These are phyloP conservation scores for Cyberlindnera samutprakarnensis DNA, from an alignment of 805 yeast species.

Conservation along the genomic window DNA sequence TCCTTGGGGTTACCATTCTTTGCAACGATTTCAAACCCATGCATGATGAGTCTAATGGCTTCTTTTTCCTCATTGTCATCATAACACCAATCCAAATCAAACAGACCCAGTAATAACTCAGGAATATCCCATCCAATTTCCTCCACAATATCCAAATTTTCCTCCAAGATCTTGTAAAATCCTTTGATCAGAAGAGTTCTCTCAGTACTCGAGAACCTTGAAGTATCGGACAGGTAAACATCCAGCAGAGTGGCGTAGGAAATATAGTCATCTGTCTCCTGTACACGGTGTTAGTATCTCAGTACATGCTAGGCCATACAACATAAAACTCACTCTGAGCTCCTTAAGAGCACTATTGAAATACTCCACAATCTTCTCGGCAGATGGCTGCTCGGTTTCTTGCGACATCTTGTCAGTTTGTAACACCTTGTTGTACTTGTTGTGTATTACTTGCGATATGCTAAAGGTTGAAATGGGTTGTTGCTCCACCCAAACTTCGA, in stretches of 20 bases:
- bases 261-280: constrained; percentile 51
- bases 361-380: constrained; percentile 6
- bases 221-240: constrained; percentile 44
- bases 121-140: constrained; percentile 95
- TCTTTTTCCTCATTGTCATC: constrained; percentile 28
- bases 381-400: constrained; percentile 10
- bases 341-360: constrained; percentile 11
- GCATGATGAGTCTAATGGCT: constrained; percentile 25
- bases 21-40: constrained; percentile 57
- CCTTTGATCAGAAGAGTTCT: constrained; percentile 39
- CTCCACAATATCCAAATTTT: constrained; percentile 41
- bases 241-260: constrained; percentile 72
- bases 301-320: too few relatives aligned
- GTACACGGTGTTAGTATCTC: constrained; percentile 5
- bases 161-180: constrained; percentile 36
- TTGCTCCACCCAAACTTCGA: too few relatives aligned
- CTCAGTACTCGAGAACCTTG: constrained; percentile 39
- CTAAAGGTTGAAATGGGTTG: too few relatives aligned
- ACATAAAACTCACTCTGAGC: constrained; percentile 6
- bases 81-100: constrained; percentile 34
- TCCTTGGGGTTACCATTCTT: constrained; percentile 75
- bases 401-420: constrained; percentile 6
- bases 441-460: too few relatives aligned
- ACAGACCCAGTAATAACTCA: constrained; percentile 46
- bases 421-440: too few relatives aligned